Evolutionary conservation across 805 yeast genomes (phyloP), one percentile per base, ranked within the genome.

Genomic region (Saccharomycopsis synnaedendra): DNA sequence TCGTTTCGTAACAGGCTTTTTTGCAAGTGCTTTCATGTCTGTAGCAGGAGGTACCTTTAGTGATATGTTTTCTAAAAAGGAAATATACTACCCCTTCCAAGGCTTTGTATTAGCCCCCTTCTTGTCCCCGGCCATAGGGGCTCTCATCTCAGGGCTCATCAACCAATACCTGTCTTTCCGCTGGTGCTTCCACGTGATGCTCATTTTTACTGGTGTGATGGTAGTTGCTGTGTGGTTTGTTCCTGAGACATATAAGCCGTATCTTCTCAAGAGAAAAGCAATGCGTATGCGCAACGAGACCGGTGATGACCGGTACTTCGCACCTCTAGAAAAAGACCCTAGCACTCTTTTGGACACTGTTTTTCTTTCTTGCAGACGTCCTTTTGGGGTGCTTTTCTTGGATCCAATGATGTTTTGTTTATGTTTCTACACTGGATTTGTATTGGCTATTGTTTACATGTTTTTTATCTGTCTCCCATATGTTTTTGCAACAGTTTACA

Each of bases 361-460:
- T 54, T 57, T 57, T 39, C 41, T 63, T 31, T 71, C 74, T 28
- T 64, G 78, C 46, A 63, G 74, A 32, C 67, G 86, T 45, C 87
- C 87, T 3, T 44, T 79, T 28, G 64, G 63, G 39, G 60, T 80
- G 47, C 61, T 80, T 32, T 60, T 69, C 41, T 68, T 42, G 64
- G 63, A 80, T 56, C 85, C 85, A 2, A 77, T 81, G 72, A 77
- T 80, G 38, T 63, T 76, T 30, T 79, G 81, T 0, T 64, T 81
- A 34, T 84, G 85, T 4, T 59, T 74, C 5, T 78, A 74, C 59
- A 70, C 78, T 75, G 86, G 86, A 1, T 75, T 78, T 57, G 69
- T 71, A 4, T 80, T 80, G 57, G 86, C 85, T 7, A 74, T 78
- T 63, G 68, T 79, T 70, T 80, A 81, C 60, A 66, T 80, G 50